These are phyloP conservation scores for Oryza meyeriana DNA, from an alignment of 176 grass and related monocot species.

Conservation along the genomic window DNA sequence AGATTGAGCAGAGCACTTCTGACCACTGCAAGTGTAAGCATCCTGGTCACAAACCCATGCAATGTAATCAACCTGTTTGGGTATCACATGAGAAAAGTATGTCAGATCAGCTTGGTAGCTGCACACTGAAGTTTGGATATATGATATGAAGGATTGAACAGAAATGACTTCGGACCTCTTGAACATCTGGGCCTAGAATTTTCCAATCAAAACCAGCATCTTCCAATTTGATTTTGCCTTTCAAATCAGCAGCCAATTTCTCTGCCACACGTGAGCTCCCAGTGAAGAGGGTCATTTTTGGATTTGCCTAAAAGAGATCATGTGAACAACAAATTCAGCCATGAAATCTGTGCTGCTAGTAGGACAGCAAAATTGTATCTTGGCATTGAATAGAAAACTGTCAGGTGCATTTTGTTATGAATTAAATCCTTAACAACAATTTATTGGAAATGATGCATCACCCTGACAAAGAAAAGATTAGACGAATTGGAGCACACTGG, in stretches of 20 bases:
- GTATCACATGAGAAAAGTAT: slow-evolving; percentile 21
- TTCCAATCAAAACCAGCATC: slow-evolving; percentile 99
- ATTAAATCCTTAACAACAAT: not conserved
- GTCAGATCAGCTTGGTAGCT: slow-evolving; percentile 26
- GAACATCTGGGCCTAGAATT: slow-evolving; percentile 97
- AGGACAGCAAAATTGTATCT: slow-evolving; percentile 1
- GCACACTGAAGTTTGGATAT: not conserved
- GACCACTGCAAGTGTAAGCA: slow-evolving; percentile 96
- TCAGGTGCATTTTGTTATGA: not conserved
- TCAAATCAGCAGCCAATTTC: slow-evolving; percentile 82
- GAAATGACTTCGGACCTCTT: slow-evolving; percentile 55
- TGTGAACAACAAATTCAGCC: slow-evolving; percentile 7
- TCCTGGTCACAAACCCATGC: slow-evolving; percentile 99
- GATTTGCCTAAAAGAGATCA: slow-evolving; percentile 65
- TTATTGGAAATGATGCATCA: not conserved
- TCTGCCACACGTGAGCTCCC: slow-evolving; percentile 91
- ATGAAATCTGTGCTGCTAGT: not conserved
- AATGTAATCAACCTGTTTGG: slow-evolving; percentile 83
- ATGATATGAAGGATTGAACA: not conserved
- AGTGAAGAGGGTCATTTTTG: slow-evolving; percentile 93
- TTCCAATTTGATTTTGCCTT: slow-evolving; percentile 87
- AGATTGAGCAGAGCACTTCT: slow-evolving; percentile 98
- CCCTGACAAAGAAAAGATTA: slow-evolving; percentile 1
- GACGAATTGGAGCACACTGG: not conserved
- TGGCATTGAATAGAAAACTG: not conserved